Base-by-base conservation (phyloP, 257 asterid genomes). In the Solanum acaule region DNA sequence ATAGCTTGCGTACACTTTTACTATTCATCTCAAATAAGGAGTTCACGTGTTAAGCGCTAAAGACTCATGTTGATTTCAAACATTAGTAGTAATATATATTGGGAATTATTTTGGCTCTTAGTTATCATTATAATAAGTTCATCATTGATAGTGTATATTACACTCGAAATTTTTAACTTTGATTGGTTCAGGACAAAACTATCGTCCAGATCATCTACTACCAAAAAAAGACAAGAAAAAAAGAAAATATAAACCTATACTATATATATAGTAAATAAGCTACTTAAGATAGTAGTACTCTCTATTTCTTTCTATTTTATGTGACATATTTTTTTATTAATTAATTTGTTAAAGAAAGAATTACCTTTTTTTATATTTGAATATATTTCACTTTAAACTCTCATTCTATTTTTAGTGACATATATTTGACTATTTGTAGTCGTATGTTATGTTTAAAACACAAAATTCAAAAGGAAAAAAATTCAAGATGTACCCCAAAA, bases 151-250 rank as follows among this genome's bases (percentile, higher is more conserved):
- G 22, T 2, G 1, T 13, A 68, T 13, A 12, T 67, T 67, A 65
- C 0, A 1, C 70, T 67, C 8, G 34, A 25, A 0, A 25, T 25
- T 11, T n/a, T 4, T 67, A 11, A 25, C 0, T n/a, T 2, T 8
- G 18, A 25, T 67, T 2, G 73, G 5, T 18, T 20, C 12, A 18
- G 20, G 10, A 59, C 12, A 20, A 20, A 59, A 7, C 9, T 52
- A 52, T 16, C 61, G 22, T 52, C 11, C 1, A 20, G 4, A 18
- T 56, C 1, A 20, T 18, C 10, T 18, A 6, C 65, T 7, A 56
- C 11, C n/a, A 56, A 18, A 52, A 46, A 52, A 52, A 6, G 10
- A 52, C 63, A 6, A 52, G n/a, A 18, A 52, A 52, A 52, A 52
- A 52, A 5, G 0, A 52, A 52, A 56, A 63, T 4, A 10, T 63